These are phyloP conservation scores for Termitomyces sp. DNA, from an alignment of 768 basidiomycete species.

Conservation along the genomic window DNA sequence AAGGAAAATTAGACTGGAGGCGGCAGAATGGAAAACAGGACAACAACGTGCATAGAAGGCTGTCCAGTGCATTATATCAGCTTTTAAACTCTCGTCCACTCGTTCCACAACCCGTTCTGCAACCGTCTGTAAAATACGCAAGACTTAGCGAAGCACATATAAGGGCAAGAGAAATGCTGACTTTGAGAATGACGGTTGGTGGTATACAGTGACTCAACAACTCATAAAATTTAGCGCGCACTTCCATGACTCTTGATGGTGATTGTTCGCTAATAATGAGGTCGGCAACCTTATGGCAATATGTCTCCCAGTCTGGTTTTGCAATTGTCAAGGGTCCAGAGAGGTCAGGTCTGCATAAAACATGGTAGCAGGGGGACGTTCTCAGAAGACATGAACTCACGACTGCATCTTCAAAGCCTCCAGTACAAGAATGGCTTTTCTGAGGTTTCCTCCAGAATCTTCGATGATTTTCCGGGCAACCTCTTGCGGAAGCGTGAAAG, in stretches of 20 bases:
- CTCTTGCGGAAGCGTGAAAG: conserved; percentile 78
- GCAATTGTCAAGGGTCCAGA: conserved; percentile 78
- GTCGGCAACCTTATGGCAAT: conserved; percentile 90
- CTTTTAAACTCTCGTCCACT: conserved; percentile 88
- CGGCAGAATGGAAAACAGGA: not conserved
- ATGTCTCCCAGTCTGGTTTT: conserved; percentile 99
- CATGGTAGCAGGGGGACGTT: not conserved
- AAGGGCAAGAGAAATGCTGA: conserved; percentile 29
- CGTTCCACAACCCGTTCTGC: conserved; percentile 84
- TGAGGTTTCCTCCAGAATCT: conserved; percentile 85
- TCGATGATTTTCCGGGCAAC: conserved; percentile 73
- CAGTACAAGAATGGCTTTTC: conserved; percentile 91
- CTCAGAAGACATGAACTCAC: conserved; percentile 41
- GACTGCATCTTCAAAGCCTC: conserved; percentile 98
- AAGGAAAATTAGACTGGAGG: not conserved
- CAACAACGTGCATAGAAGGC: conserved; percentile 79
- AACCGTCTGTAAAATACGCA: conserved; percentile 61
- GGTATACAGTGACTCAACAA: conserved; percentile 97
- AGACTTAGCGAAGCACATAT: not conserved
- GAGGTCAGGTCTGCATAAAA: conserved; percentile 66
- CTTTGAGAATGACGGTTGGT: conserved; percentile 88
- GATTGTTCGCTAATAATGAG: conserved; percentile 87
- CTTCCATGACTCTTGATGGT: conserved; percentile 87
- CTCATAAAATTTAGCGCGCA: conserved; percentile 92
- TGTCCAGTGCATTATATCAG: conserved; percentile 97